Percentiles rank a stretch among this genome's conserved stretches.
Evolutionary conservation across 495 filamentous ascomycete species (phyloP).

Genomic region (Aspergillus sclerotiicarbonarius): DNA sequence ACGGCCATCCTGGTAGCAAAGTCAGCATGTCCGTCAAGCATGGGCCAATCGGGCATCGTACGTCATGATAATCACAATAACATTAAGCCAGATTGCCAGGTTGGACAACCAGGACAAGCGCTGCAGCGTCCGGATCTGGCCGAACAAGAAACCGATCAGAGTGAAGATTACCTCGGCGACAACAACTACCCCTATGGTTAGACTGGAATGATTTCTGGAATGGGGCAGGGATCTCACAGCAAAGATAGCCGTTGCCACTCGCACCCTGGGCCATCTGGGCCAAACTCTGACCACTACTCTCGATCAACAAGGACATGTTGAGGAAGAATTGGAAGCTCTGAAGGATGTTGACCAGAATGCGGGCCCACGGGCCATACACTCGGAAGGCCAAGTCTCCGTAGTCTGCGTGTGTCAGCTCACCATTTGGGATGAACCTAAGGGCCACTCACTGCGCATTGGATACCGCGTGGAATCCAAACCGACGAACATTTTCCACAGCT

Average conservation of each 20-base stretch:
- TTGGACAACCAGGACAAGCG: constrained; percentile 2
- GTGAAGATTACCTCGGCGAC: constrained; percentile 2
- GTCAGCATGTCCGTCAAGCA: neutral
- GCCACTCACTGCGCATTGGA: constrained; percentile 2
- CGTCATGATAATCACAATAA: constrained; percentile 2
- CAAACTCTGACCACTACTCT: neutral
- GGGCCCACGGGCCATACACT: neutral
- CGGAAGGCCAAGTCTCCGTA: constrained; percentile 3
- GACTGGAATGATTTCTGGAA: neutral
- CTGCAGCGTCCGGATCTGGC: constrained; percentile 3
- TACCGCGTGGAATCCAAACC: neutral
- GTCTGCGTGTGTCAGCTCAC: neutral
- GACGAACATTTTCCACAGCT: constrained; percentile 1
- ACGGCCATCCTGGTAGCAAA: neutral
- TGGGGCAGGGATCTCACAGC: neutral
- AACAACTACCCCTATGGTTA: neutral
- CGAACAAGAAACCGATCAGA: neutral
- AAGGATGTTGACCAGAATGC: neutral
- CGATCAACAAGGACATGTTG: constrained; percentile 1
- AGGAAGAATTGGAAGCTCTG: constrained; percentile 6
- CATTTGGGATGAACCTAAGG: too few relatives aligned
- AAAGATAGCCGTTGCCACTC: neutral
- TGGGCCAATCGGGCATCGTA: neutral
- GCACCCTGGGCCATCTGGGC: constrained; percentile 1
- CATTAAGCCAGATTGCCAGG: constrained; percentile 5